A percentile compares a stretch with the other conserved stretches of the same genome.
Evolutionary conservation across 2,329 filamentous ascomycete species (phyloP).

Genomic region (Sarocladium kiliense): DNA sequence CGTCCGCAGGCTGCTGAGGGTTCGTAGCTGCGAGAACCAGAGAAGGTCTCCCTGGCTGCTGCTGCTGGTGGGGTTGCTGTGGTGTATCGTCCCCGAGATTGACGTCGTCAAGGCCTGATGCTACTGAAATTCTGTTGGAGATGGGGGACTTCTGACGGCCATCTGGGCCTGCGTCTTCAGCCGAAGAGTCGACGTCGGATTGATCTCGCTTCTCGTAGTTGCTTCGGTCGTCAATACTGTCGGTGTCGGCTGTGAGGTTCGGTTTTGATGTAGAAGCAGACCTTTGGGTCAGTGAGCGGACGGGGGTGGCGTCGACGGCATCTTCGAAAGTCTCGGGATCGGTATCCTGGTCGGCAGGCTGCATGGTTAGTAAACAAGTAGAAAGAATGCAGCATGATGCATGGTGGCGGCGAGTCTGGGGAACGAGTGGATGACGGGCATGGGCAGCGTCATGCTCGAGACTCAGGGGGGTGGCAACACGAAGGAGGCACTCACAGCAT

Average conservation of each 20-base stretch:
- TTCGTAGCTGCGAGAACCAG: not conserved
- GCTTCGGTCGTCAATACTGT: slow-evolving; percentile 18
- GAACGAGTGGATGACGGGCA: slow-evolving; percentile 10
- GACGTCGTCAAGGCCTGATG: slow-evolving; percentile 53
- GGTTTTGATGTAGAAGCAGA: slow-evolving; percentile 28
- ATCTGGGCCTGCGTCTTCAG: not conserved
- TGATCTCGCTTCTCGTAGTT: slow-evolving; percentile 7
- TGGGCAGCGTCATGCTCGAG: no score
- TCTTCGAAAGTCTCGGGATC: slow-evolving; percentile 65
- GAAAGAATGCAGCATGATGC: slow-evolving; percentile 13
- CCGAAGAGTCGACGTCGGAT: slow-evolving; percentile 1
- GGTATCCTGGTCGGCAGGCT: slow-evolving; percentile 17
- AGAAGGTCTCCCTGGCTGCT: not conserved
- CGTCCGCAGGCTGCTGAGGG: slow-evolving; percentile 15
- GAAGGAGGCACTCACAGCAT: not conserved
- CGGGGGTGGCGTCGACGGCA: slow-evolving; percentile 61
- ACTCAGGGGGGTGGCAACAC: not conserved
- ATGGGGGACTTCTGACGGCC: slow-evolving; percentile 21
- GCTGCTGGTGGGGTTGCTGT: slow-evolving; percentile 18
- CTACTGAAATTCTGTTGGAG: slow-evolving; percentile 41
- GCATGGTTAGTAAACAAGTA: slow-evolving; percentile 1
- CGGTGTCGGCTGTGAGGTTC: slow-evolving; percentile 14
- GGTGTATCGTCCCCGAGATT: slow-evolving; percentile 58
- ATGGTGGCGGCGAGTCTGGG: slow-evolving; percentile 8
- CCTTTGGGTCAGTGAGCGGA: slow-evolving; percentile 58